These are phyloP conservation scores for Chenopodium formosanum DNA, from an alignment of 148 eudicot genomes.

Conservation along the genomic window DNA sequence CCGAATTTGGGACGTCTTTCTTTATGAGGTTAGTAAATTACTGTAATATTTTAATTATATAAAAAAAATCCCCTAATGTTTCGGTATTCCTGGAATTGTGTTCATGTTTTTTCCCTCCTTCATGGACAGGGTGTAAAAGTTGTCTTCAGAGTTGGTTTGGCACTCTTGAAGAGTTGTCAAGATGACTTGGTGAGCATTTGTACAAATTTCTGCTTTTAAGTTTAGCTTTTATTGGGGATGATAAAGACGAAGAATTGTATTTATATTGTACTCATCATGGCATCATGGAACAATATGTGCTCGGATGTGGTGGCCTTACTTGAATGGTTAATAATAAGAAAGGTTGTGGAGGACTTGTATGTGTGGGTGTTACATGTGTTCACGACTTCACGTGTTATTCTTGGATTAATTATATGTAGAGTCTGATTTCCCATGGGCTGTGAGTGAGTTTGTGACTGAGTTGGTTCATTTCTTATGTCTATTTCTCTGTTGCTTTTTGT, in stretches of 20 bases:
- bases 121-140: conserved; percentile 76
- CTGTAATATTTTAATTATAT: neutral
- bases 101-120: conserved; percentile 1
- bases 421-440: neutral
- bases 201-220: neutral
- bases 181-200: conserved; percentile 77
- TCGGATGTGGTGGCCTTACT: too few relatives aligned
- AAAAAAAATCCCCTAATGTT: neutral
- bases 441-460: neutral
- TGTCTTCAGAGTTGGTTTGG: conserved; percentile 88
- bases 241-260: neutral
- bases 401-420: neutral
- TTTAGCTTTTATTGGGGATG: neutral
- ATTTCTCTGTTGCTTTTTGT: neutral
- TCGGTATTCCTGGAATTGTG: neutral
- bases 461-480: neutral
- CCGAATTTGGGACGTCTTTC: conserved; percentile 97
- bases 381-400: neutral
- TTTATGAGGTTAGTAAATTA: conserved; percentile 65
- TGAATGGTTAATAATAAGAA: too few relatives aligned
- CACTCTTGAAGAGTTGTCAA: conserved; percentile 82
- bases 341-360: too few relatives aligned
- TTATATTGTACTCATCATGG: neutral
- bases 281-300: neutral
- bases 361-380: too few relatives aligned